Evolutionary conservation across 371 early-diverging fungal species (phyloP).

Genomic region (Dichotomocladium elegans): DNA sequence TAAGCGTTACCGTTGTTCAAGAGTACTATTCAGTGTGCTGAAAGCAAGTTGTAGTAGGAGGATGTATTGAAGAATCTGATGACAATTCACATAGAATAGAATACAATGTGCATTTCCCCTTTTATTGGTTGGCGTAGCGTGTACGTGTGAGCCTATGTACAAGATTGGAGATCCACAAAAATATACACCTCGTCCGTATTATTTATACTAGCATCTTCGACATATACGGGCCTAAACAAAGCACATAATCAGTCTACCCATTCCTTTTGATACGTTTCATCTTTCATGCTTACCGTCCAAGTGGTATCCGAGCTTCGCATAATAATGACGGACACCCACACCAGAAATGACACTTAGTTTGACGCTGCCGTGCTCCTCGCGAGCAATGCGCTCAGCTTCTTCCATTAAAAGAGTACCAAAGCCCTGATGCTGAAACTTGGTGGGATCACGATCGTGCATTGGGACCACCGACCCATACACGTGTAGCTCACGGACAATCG

Average conservation of each 20-base stretch:
- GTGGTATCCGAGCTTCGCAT: slow-evolving; percentile 97
- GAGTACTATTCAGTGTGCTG: too few species aligned
- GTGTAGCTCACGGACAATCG: slow-evolving; percentile 98
- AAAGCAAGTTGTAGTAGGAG: too few species aligned
- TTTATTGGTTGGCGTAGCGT: too few species aligned
- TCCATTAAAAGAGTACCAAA: slow-evolving; percentile 99
- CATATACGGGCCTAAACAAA: slow-evolving; percentile 82
- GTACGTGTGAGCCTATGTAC: too few species aligned
- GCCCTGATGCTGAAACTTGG: slow-evolving; percentile 99
- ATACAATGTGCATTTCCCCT: too few species aligned
- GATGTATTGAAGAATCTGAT: too few species aligned
- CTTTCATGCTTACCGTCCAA: slow-evolving; percentile 75
- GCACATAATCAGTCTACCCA: neutral
- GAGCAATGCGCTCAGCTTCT: slow-evolving; percentile 99
- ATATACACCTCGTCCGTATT: neutral
- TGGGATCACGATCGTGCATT: slow-evolving; percentile 93
- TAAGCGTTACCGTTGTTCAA: too few species aligned
- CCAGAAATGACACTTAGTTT: slow-evolving; percentile 98
- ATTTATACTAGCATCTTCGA: slow-evolving; percentile 74
- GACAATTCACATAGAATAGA: too few species aligned
- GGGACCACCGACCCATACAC: slow-evolving; percentile 99
- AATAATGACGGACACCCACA: slow-evolving; percentile 99
- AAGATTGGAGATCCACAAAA: neutral
- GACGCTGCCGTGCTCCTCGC: slow-evolving; percentile 95
- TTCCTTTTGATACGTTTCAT: neutral